These are phyloP conservation scores for Bolboschoenus planiculmis DNA, from an alignment of 176 grass and related monocot genomes.

Conservation along the genomic window DNA sequence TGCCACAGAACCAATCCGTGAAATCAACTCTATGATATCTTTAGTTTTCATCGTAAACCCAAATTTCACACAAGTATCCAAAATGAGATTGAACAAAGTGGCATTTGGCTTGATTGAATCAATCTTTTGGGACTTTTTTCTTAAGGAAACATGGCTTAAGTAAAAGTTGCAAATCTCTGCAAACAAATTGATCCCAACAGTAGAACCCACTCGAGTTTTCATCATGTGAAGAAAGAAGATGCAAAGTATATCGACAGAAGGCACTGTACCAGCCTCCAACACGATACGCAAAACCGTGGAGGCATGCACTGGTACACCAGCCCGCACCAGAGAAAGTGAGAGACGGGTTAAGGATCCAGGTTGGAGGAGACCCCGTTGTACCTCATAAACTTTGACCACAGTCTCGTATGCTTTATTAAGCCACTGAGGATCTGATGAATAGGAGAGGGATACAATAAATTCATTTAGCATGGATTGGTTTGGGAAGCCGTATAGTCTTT, in stretches of 20 bases:
- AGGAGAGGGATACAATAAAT: conserved; percentile 45
- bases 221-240: conserved; percentile 65
- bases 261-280: conserved; percentile 49
- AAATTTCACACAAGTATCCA: conserved; percentile 62
- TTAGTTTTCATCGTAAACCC: conserved; percentile 61
- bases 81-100: conserved; percentile 71
- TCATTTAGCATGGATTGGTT: conserved; percentile 39
- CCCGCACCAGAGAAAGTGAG: conserved; percentile 47
- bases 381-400: conserved; percentile 38
- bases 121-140: conserved; percentile 36
- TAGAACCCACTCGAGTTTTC: conserved; percentile 64
- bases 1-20: conserved; percentile 38
- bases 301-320: conserved; percentile 51
- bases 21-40: conserved; percentile 67
- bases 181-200: conserved; percentile 54
- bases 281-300: conserved; percentile 49
- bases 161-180: conserved; percentile 50
- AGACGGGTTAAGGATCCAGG: conserved; percentile 40
- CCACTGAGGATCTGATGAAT: conserved; percentile 45
- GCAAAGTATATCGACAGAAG: conserved; percentile 52
- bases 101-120: conserved; percentile 45
- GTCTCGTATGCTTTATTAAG: conserved; percentile 69
- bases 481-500: conserved; percentile 55
- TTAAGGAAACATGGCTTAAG: conserved; percentile 35
- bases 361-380: conserved; percentile 43